These are phyloP conservation scores for Microcyclosporella mali DNA, from an alignment of 2,329 filamentous ascomycete species.

Conservation along the genomic window DNA sequence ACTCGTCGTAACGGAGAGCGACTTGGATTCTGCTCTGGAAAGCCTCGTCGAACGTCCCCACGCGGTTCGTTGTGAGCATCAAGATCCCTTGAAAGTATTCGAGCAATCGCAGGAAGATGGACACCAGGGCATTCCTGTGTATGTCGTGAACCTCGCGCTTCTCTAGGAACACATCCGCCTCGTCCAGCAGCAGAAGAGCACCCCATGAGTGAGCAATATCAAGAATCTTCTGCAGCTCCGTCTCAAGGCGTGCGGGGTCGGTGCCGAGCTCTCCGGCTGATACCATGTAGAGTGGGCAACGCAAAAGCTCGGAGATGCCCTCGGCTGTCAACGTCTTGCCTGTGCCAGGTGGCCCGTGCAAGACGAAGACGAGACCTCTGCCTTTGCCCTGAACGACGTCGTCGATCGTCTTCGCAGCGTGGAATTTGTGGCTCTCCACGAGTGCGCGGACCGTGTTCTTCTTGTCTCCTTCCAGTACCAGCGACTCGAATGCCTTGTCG, in stretches of 20 bases:
- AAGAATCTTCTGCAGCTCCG: constrained; percentile 73
- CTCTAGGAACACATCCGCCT: constrained; percentile 79
- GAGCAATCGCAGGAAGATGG: constrained; percentile 76
- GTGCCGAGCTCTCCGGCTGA: constrained; percentile 77
- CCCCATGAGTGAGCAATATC: constrained; percentile 84
- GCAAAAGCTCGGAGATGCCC: constrained; percentile 75
- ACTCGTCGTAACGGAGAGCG: constrained; percentile 70
- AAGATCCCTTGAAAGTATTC: constrained; percentile 92
- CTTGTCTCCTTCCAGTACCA: constrained; percentile 62
- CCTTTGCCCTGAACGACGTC: constrained; percentile 69
- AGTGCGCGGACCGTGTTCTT: constrained; percentile 68
- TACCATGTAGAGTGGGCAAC: constrained; percentile 76
- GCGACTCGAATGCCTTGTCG: constrained; percentile 69
- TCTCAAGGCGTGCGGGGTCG: constrained; percentile 66
- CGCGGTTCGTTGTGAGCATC: constrained; percentile 83
- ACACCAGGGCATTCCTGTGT: constrained; percentile 77
- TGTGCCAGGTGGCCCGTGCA: constrained; percentile 80
- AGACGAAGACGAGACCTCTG: constrained; percentile 72
- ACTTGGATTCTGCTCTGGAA: constrained; percentile 87
- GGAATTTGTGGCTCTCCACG: constrained; percentile 77
- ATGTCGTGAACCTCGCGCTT: constrained; percentile 77
- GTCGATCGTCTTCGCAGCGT: constrained; percentile 74
- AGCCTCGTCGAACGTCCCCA: constrained; percentile 82
- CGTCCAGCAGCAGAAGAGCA: constrained; percentile 76
- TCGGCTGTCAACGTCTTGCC: constrained; percentile 87